Percentiles rank a stretch among this genome's conserved stretches.
phyloP scores from a whole-genome alignment of 2,329 filamentous ascomycete species.

The Fusarium marasasianum region DNA sequence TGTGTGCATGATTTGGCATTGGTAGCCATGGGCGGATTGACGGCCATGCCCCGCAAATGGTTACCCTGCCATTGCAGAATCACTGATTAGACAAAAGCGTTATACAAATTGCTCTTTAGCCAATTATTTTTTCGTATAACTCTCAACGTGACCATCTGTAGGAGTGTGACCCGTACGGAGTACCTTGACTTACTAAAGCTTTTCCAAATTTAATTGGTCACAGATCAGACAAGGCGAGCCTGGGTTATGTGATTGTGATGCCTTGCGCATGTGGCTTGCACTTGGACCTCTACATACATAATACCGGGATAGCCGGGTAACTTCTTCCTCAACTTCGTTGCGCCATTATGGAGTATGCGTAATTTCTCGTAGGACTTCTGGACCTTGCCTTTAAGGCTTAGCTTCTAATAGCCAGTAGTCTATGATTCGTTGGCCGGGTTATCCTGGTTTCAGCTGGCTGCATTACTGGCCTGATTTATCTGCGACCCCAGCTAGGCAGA shows the following conservation, averaged over 20 bases:
- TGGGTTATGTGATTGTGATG: background rate
- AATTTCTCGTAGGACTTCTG: no score
- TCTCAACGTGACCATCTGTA: no score
- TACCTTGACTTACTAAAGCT: background rate
- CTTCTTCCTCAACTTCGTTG: background rate
- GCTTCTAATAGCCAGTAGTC: rapidly evolving
- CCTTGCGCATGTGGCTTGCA: background rate
- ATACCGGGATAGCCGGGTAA: background rate
- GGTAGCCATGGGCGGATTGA: no score
- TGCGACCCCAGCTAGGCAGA: background rate
- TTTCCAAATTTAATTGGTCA: background rate
- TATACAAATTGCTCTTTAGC: no score
- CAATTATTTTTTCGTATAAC: no score
- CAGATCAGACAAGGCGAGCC: background rate
- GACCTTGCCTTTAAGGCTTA: background rate
- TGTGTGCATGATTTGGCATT: no score
- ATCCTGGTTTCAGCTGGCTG: background rate
- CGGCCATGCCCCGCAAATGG: no score
- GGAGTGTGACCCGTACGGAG: no score
- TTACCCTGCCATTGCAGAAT: no score
- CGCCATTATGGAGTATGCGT: no score
- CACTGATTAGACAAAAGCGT: no score
- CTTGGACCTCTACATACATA: background rate
- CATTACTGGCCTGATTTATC: background rate
- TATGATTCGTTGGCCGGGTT: background rate